Evolutionary conservation across 345 rosid species (phyloP).

Genomic region (Nasturtium officinale): DNA sequence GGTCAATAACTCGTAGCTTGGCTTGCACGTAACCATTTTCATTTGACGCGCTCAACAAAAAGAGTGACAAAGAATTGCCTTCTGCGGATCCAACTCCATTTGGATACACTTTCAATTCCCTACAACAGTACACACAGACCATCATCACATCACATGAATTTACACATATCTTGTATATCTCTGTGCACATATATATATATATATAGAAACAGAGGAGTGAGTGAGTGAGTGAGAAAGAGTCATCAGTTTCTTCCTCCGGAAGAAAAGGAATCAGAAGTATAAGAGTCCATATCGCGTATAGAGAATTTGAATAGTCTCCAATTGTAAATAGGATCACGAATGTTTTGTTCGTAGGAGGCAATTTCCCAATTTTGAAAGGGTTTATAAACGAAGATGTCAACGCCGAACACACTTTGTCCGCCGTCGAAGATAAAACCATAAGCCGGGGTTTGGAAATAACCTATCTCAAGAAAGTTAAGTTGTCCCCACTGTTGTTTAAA

Average conservation of each 20-base stretch:
- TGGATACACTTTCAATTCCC: slow-evolving; percentile 24
- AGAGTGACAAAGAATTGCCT: slow-evolving; percentile 25
- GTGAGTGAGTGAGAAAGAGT: background rate
- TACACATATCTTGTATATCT: background rate
- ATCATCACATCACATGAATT: background rate
- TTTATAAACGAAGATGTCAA: slow-evolving; percentile 19
- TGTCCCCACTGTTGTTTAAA: slow-evolving; percentile 20
- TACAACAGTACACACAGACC: background rate
- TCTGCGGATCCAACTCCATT: slow-evolving; percentile 23
- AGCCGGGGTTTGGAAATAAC: background rate
- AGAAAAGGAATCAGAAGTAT: slow-evolving; percentile 15
- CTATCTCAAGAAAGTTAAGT: background rate
- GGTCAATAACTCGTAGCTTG: slow-evolving; percentile 16
- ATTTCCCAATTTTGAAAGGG: slow-evolving; percentile 8
- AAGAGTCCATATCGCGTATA: background rate
- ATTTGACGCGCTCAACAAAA: slow-evolving; percentile 9
- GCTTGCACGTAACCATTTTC: slow-evolving; percentile 14
- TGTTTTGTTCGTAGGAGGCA: slow-evolving; percentile 22
- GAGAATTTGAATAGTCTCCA: slow-evolving; percentile 2
- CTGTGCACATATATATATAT: background rate
- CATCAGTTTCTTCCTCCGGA: slow-evolving; percentile 28
- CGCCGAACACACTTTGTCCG: slow-evolving; percentile 20
- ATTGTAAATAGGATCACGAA: slow-evolving; percentile 7
- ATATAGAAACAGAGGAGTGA: background rate
- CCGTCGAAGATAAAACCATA: slow-evolving; percentile 18